These are phyloP conservation scores for Tricholoma flavovirens DNA, from an alignment of 768 basidiomycete genomes.

Conservation along the genomic window DNA sequence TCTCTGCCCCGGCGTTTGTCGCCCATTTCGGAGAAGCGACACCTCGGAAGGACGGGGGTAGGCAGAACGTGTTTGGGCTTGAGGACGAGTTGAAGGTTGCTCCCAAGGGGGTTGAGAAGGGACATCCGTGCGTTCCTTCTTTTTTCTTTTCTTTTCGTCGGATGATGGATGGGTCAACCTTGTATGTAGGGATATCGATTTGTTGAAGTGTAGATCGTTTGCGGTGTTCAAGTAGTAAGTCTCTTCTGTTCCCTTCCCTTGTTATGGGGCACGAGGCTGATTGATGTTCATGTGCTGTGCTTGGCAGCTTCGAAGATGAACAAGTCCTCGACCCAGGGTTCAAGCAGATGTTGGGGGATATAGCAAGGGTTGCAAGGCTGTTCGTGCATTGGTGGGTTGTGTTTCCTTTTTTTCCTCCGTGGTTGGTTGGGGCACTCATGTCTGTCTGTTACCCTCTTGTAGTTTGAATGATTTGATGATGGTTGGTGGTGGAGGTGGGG, in stretches of 20 bases:
- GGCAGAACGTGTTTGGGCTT: slow-evolving; percentile 76
- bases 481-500: slow-evolving; percentile 31
- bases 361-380: slow-evolving; percentile 56
- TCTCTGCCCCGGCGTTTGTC: slow-evolving; percentile 69
- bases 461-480: slow-evolving; percentile 76
- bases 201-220: slow-evolving; percentile 79
- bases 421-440: background rate
- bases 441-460: background rate
- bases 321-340: slow-evolving; percentile 68
- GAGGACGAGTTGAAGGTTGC: slow-evolving; percentile 89
- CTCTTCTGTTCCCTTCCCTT: no score
- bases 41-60: slow-evolving; percentile 53
- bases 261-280: slow-evolving; percentile 15
- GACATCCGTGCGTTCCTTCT: slow-evolving; percentile 51
- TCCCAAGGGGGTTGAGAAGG: slow-evolving; percentile 85
- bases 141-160: background rate
- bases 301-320: slow-evolving; percentile 61
- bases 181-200: slow-evolving; percentile 75
- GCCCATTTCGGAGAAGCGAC: slow-evolving; percentile 67
- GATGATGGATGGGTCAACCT: no score
- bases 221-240: slow-evolving; percentile 59
- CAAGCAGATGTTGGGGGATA: slow-evolving; percentile 49
- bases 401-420: background rate
- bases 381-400: slow-evolving; percentile 70
- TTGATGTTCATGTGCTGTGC: slow-evolving; percentile 2